These are phyloP conservation scores for Cryphonectria parasitica DNA, from an alignment of 2,329 filamentous ascomycete species.

Conservation along the genomic window DNA sequence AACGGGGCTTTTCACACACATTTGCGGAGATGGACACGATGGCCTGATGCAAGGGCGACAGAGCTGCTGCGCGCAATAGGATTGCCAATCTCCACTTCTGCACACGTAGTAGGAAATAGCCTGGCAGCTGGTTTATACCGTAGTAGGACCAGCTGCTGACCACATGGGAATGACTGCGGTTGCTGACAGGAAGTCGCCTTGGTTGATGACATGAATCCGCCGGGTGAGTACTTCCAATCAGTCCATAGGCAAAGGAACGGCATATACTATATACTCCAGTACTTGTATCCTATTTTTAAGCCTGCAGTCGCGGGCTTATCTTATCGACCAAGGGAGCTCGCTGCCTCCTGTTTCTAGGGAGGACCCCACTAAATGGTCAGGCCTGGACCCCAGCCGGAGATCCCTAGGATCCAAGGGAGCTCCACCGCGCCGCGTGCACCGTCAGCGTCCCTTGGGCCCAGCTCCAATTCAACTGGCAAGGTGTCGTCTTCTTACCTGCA, in stretches of 20 bases:
- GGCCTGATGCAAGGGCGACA: conserved; percentile 3
- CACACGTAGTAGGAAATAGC: not conserved
- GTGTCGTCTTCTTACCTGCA: conserved; percentile 15
- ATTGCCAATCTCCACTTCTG: not conserved
- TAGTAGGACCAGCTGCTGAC: not conserved
- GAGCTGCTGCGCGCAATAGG: not conserved
- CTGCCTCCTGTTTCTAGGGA: not conserved
- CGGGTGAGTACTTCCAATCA: not conserved
- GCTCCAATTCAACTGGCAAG: conserved; percentile 14
- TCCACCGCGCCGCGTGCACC: conserved; percentile 11
- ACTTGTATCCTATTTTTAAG: not conserved
- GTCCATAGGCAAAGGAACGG: not conserved
- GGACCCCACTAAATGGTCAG: not conserved
- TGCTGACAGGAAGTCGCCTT: not conserved
- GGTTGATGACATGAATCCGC: not conserved
- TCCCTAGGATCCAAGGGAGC: conserved; percentile 14
- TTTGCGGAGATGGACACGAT: conserved; percentile 8
- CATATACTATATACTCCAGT: not conserved
- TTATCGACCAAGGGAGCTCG: conserved; percentile 8
- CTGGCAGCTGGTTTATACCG: not conserved
- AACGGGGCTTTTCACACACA: not conserved
- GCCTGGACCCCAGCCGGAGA: not conserved
- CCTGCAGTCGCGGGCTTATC: not conserved
- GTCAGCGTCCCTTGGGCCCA: conserved; percentile 7
- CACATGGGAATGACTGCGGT: not conserved